Percentiles rank a stretch among this genome's conserved stretches.
Conservation (phyloP, 192 early-diverging fungal genomes). For the Linnemannia exigua region DNA sequence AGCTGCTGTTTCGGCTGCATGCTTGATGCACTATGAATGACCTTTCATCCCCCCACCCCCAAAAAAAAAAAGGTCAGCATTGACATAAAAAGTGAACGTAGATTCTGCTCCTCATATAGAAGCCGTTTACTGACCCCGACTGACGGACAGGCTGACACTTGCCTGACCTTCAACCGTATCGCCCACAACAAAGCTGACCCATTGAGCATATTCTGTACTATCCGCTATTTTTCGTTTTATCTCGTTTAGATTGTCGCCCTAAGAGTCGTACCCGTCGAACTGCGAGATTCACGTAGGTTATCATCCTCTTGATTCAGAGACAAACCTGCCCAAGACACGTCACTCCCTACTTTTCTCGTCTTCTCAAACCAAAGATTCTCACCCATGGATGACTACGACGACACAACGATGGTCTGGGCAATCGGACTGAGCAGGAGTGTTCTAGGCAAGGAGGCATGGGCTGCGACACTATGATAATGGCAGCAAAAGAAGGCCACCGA, state of each 20-base stretch:
- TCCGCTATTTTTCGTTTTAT: neutral
- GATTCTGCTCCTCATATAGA: neutral
- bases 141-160: neutral
- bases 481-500: no score
- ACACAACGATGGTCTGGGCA: neutral
- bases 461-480: neutral
- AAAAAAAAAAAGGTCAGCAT: neutral
- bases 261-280: conserved; percentile 44
- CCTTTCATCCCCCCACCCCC: neutral
- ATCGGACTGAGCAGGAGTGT: neutral
- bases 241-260: conserved; percentile 41
- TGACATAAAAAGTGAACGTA: neutral
- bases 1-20: neutral
- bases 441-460: neutral
- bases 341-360: neutral
- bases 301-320: neutral
- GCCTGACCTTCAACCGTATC: neutral
- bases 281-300: conserved; percentile 51
- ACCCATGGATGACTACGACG: neutral
- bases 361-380: neutral
- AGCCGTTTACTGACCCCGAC: neutral
- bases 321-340: neutral
- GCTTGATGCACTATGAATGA: neutral
- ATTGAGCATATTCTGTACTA: neutral
- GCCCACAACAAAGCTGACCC: neutral